Base-by-base conservation (phyloP, 2,329 filamentous ascomycete species). In the Cercospora brassicicola region DNA sequence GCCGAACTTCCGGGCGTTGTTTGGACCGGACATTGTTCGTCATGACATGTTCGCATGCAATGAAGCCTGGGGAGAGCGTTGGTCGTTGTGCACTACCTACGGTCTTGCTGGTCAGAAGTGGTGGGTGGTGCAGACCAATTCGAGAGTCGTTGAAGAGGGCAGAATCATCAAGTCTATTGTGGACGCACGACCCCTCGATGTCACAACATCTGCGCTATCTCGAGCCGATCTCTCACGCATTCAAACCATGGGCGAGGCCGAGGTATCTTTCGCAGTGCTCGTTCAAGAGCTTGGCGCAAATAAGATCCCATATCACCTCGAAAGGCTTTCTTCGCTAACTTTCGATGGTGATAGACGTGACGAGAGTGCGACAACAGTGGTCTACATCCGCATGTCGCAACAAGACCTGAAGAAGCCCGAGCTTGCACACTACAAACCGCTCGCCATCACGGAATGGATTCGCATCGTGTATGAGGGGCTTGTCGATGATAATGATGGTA, bases 61-160 rank as follows among this genome's bases (percentile, higher is more conserved):
- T 73, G 83, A 83, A 67, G 88, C 87, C n/a, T 96, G 94, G 92
- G 84, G 84, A 13, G 82, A 86, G 62, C 33, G 57, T 28, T 97
- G 92, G 91, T 87, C 89, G 70, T 81, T 96, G 45, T 89, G 89
- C 71, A 85, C 91, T 56, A 88, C 88, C 62, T 85, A 93, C 77
- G 89, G 90, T 76, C 84, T 91, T 75, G 84, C 85, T 74, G 91
- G 92, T 63, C 91, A 95, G 76, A 86, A 85, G 69, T 96, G 92
- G 91, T 94, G 90, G 88, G 82, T 94, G 68, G 82, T 92, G 64
- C 86, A 90, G 78, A 78, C 87, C 85, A 89, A 81, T 81, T 85
- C 66, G 23, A 62, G 60, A 8, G 48, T 61, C 23, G 67, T 65
- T 11, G 56, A 65, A 15, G 36, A 67, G 51, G 57, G 61, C 8